Evolutionary conservation across 2,329 filamentous ascomycete species (phyloP).

Genomic region (Hyphodiscus sp.): DNA sequence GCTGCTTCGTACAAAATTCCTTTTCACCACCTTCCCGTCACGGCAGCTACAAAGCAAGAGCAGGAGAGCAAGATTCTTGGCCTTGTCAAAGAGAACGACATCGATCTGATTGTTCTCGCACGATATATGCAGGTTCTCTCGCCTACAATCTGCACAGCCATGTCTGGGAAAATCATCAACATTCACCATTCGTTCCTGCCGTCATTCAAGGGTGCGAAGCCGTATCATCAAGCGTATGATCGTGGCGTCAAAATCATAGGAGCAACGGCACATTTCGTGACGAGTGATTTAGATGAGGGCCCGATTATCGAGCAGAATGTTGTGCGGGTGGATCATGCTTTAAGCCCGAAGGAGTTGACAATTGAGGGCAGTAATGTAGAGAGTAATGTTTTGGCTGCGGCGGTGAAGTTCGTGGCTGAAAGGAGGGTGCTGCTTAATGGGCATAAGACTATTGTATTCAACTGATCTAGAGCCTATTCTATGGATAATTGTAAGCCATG

Average conservation of each 20-base stretch:
- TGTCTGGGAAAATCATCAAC: conserved; percentile 86
- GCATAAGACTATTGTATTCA: conserved; percentile 73
- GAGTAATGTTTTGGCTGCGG: conserved; percentile 73
- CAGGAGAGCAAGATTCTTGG: conserved; percentile 69
- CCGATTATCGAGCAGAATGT: conserved; percentile 85
- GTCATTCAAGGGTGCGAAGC: conserved; percentile 81
- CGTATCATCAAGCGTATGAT: conserved; percentile 83
- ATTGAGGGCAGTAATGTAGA: conserved; percentile 80
- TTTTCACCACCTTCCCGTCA: conserved; percentile 77
- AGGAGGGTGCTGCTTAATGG: conserved; percentile 71
- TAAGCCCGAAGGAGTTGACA: conserved; percentile 69
- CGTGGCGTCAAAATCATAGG: conserved; percentile 85
- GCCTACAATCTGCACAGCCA: conserved; percentile 65
- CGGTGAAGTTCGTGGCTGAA: conserved; percentile 81
- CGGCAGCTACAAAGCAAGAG: conserved; percentile 65
- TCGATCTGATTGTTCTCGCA: conserved; percentile 75
- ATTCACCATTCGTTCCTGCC: conserved; percentile 86
- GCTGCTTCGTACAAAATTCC: conserved; percentile 69
- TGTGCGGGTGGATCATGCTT: conserved; percentile 66
- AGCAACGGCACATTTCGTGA: conserved; percentile 81
- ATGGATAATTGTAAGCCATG: too few species aligned
- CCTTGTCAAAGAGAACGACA: conserved; percentile 58
- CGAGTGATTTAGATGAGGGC: conserved; percentile 76
- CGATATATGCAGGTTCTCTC: conserved; percentile 86
- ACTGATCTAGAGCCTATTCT: conserved; percentile 8